These are phyloP conservation scores for Komagataella phaffii DNA, from an alignment of 805 yeast genomes.

Conservation along the genomic window DNA sequence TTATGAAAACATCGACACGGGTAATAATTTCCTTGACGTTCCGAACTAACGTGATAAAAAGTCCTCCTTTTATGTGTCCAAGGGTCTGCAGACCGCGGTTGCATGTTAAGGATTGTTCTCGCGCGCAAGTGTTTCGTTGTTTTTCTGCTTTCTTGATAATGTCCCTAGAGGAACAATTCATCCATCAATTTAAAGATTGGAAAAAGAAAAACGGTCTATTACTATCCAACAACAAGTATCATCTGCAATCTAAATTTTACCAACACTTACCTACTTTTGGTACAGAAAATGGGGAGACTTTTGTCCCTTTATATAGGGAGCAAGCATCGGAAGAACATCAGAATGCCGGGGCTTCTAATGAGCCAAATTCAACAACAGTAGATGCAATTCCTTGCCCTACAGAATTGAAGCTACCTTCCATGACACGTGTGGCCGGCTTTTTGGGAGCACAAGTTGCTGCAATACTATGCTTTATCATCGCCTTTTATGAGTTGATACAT, in stretches of 20 bases:
- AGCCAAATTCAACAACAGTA: too few species aligned
- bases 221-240: background rate
- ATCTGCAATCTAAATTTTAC: background rate
- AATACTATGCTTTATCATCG: conserved; percentile 65
- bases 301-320: background rate
- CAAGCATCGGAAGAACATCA: background rate
- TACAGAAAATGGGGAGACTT: background rate
- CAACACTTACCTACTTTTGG: background rate
- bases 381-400: background rate
- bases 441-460: conserved; percentile 33
- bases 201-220: too few species aligned
- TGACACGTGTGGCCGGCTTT: background rate
- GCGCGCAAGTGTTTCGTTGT: background rate
- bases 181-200: background rate
- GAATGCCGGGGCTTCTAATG: background rate
- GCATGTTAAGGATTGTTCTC: background rate
- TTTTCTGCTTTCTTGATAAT: background rate
- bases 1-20: conserved; percentile 20
- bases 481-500: conserved; percentile 71
- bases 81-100: background rate
- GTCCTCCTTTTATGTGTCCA: too few species aligned
- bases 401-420: background rate
- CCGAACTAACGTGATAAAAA: background rate
- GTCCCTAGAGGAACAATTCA: background rate
- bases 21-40: conserved; percentile 8